Conservation (phyloP, 2,329 filamentous ascomycete genomes). For the Paraphaeosphaeria minitans region DNA sequence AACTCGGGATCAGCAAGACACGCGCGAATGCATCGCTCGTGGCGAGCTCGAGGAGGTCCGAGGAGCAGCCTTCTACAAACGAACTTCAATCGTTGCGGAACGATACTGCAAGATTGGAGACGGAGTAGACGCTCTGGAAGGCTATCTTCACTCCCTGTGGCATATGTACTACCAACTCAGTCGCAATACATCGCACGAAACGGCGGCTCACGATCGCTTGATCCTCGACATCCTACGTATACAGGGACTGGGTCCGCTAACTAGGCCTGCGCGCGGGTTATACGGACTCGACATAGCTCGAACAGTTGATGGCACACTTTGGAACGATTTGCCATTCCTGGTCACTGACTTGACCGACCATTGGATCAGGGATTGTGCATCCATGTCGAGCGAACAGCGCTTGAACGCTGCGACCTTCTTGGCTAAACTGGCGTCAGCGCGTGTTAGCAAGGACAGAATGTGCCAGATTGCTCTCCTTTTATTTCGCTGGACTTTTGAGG, state of each 20-base stretch:
- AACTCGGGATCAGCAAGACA: slow-evolving; percentile 4
- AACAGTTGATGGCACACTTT: slow-evolving; percentile 18
- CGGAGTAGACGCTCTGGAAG: slow-evolving; percentile 17
- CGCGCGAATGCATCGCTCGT: slow-evolving; percentile 10
- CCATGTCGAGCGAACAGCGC: neutral
- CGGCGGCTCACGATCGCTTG: slow-evolving; percentile 13
- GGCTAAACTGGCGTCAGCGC: slow-evolving; percentile 15
- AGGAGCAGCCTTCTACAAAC: slow-evolving; percentile 11
- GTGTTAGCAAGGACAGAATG: slow-evolving; percentile 11
- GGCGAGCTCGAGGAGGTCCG: slow-evolving; percentile 12
- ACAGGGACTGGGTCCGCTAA: slow-evolving; percentile 13
- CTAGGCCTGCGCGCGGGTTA: slow-evolving; percentile 13
- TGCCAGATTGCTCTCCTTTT: slow-evolving; percentile 14
- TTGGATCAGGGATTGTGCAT: neutral
- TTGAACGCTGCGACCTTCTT: slow-evolving; percentile 16
- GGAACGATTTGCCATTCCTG: slow-evolving; percentile 18
- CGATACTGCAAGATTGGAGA: slow-evolving; percentile 14
- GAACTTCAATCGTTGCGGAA: slow-evolving; percentile 12
- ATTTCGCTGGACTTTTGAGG: slow-evolving; percentile 13
- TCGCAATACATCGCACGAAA: slow-evolving; percentile 11
- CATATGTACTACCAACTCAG: slow-evolving; percentile 13
- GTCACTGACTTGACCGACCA: slow-evolving; percentile 11
- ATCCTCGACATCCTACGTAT: slow-evolving; percentile 3
- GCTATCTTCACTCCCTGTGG: slow-evolving; percentile 17
- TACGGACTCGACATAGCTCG: slow-evolving; percentile 20